Percentiles rank a stretch among this genome's conserved stretches.
phyloP scores from a whole-genome alignment of 768 basidiomycete species.

The Suillus brevipes region DNA sequence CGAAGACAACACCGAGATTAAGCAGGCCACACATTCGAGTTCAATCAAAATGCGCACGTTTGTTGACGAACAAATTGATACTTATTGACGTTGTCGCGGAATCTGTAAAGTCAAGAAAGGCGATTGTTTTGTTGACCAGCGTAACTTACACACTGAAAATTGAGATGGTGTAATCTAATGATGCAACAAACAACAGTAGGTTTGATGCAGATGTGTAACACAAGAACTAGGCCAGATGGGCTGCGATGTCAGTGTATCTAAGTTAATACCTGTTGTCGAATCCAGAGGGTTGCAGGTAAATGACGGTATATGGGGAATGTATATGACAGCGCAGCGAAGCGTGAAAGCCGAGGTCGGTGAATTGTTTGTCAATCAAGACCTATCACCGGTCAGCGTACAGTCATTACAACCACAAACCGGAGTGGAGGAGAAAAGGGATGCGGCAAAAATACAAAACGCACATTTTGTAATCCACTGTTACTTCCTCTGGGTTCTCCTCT shows the following conservation, averaged over 20 bases:
- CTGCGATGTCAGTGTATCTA: conserved; percentile 12
- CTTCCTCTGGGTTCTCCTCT: conserved; percentile 13
- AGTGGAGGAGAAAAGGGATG: conserved; percentile 14
- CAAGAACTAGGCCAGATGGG: background rate
- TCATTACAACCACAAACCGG: conserved; percentile 24
- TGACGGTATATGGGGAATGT: conserved; percentile 12
- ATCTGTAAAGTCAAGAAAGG: background rate
- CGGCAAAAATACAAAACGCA: conserved; percentile 52
- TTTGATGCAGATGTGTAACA: background rate
- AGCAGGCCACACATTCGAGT: no score
- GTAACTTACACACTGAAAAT: background rate
- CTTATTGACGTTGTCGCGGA: background rate
- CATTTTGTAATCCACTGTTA: conserved; percentile 77
- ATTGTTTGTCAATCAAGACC: conserved; percentile 54
- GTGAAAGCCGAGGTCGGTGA: conserved; percentile 4
- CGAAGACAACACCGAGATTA: background rate
- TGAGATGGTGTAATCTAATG: conserved; percentile 1
- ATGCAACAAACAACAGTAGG: background rate
- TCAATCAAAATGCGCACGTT: background rate
- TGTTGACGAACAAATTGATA: background rate
- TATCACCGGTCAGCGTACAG: conserved; percentile 66
- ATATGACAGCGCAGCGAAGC: conserved; percentile 4
- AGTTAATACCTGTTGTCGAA: conserved; percentile 31
- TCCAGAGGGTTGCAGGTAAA: conserved; percentile 10
- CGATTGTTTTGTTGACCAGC: background rate